A percentile compares a stretch with the other conserved stretches of the same genome.
These are phyloP conservation scores for Jaenimonas drosophilae DNA, from an alignment of 208 protist genomes.

Conservation along the genomic window DNA sequence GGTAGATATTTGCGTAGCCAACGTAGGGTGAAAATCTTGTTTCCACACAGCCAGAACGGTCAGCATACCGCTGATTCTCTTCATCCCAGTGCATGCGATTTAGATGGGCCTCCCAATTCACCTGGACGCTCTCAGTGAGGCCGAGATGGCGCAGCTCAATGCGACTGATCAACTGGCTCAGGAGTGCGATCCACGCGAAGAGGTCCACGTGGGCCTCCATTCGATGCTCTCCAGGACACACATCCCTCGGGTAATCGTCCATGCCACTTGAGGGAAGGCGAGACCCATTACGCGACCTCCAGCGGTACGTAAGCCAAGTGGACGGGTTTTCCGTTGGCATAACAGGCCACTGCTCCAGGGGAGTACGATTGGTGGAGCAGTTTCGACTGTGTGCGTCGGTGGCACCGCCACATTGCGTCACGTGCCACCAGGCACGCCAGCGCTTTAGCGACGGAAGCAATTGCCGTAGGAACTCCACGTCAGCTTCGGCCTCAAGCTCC, in stretches of 20 bases:
- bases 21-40: slow-evolving; percentile 55
- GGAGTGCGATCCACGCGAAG: slow-evolving; percentile 70
- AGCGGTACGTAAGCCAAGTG: slow-evolving; percentile 63
- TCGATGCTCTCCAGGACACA: slow-evolving; percentile 35
- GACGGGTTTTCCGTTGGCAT: slow-evolving; percentile 14
- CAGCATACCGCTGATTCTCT: slow-evolving; percentile 39
- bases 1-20: slow-evolving; percentile 71
- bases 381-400: not conserved
- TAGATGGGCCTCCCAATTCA: slow-evolving; percentile 66
- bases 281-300: slow-evolving; percentile 52
- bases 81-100: slow-evolving; percentile 68
- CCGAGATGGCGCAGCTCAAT: slow-evolving; percentile 45
- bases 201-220: slow-evolving; percentile 74
- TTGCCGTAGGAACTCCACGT: slow-evolving; percentile 34
- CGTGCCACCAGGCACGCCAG: slow-evolving; percentile 68
- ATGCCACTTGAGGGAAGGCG: slow-evolving; percentile 61
- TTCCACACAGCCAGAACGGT: slow-evolving; percentile 42
- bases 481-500: slow-evolving; percentile 18
- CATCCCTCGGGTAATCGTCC: slow-evolving; percentile 67
- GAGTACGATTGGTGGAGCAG: slow-evolving; percentile 5
- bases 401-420: slow-evolving; percentile 42
- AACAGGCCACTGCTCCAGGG: slow-evolving; percentile 44
- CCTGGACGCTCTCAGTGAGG: slow-evolving; percentile 25
- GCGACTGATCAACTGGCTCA: slow-evolving; percentile 45
- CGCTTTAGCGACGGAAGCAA: slow-evolving; percentile 40